Percentiles rank a stretch among this genome's conserved stretches.
Conservation (phyloP, 78 protist genomes). For the Guillardia theta region DNA sequence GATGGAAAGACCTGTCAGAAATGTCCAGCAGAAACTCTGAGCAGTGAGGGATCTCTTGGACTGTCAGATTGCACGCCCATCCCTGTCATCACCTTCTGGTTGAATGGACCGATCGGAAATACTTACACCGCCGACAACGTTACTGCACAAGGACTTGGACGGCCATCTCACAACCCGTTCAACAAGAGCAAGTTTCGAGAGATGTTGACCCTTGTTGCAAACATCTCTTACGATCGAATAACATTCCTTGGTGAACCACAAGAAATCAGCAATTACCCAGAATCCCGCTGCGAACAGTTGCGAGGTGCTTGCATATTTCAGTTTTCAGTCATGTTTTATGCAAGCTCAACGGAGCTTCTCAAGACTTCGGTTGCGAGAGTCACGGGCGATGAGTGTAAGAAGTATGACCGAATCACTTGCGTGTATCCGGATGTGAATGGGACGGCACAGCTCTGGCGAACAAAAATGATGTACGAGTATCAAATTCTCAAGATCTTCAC, state of each 20-base stretch:
- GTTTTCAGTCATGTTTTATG: no score
- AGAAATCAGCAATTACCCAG: background rate
- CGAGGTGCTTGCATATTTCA: background rate
- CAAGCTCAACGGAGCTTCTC: no score
- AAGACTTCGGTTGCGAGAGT: no score
- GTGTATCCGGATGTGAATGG: background rate
- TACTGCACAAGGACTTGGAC: background rate
- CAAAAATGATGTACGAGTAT: background rate
- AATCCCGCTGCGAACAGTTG: background rate
- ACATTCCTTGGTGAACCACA: background rate
- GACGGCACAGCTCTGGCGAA: background rate
- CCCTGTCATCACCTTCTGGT: background rate
- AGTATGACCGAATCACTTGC: no score
- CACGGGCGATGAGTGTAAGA: background rate
- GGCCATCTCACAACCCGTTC: background rate
- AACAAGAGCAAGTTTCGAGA: background rate
- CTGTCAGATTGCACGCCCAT: background rate
- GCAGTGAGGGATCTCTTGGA: background rate
- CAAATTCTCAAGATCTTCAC: background rate
- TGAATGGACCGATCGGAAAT: background rate
- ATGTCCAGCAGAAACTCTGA: background rate
- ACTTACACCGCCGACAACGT: background rate
- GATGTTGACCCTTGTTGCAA: background rate
- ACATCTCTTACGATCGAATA: background rate
- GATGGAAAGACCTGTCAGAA: background rate